Evolutionary conservation across 169 alveolate species (phyloP).

Genomic region (Besnoitia besnoiti): DNA sequence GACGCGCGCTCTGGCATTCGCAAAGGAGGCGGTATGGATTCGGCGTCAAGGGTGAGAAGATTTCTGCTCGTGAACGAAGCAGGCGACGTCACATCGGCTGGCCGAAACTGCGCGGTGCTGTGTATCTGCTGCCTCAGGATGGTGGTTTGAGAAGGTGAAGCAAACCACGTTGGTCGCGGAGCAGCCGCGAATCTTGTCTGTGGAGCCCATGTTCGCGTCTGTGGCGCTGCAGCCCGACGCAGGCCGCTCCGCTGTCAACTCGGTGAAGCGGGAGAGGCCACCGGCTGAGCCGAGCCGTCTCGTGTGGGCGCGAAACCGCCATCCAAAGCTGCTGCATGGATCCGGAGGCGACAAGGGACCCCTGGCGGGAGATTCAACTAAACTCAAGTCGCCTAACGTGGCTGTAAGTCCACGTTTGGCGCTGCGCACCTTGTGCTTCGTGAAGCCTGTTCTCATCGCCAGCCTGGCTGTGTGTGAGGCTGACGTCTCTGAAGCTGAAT

Average conservation of each 20-base stretch:
- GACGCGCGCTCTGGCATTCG: too few relatives aligned
- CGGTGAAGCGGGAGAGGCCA: not conserved
- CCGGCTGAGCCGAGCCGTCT: not conserved
- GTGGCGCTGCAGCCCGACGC: not conserved
- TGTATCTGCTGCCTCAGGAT: too few relatives aligned
- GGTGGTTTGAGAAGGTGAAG: conserved; percentile 1
- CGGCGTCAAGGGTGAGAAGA: too few relatives aligned
- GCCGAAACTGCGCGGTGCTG: too few relatives aligned
- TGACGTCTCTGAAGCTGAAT: too few relatives aligned
- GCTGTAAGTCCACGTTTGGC: too few relatives aligned
- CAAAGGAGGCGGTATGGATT: too few relatives aligned
- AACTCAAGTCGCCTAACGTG: not conserved
- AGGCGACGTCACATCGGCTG: too few relatives aligned
- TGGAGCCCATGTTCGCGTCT: conserved; percentile 1
- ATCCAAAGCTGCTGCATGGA: not conserved
- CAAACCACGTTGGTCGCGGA: not conserved
- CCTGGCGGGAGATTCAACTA: not conserved
- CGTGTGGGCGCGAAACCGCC: not conserved
- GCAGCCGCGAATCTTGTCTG: not conserved
- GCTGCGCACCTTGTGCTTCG: too few relatives aligned
- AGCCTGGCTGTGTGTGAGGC: too few relatives aligned
- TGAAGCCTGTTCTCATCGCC: too few relatives aligned
- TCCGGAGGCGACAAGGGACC: not conserved
- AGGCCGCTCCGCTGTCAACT: not conserved
- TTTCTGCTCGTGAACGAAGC: too few relatives aligned